Evolutionary conservation across 768 basidiomycete species (phyloP).

Genomic region (Russula sp.): DNA sequence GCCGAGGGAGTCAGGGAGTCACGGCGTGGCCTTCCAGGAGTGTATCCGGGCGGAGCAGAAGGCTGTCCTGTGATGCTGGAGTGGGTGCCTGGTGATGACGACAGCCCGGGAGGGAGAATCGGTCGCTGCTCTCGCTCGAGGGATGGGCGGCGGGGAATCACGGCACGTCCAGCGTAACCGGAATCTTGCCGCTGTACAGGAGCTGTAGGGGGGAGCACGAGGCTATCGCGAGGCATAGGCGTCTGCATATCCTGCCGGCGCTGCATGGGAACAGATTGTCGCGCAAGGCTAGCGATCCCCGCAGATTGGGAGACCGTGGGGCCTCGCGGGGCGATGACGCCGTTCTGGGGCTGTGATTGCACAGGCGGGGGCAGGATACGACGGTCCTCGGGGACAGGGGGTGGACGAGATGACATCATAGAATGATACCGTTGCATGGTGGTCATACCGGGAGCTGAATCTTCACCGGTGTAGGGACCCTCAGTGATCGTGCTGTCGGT

Average conservation of each 20-base stretch:
- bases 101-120: slow-evolving; percentile 17
- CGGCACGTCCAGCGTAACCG: slow-evolving; percentile 5
- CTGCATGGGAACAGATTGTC: slow-evolving; percentile 4
- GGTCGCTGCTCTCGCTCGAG: slow-evolving; percentile 33
- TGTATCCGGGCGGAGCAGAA: slow-evolving; percentile 1
- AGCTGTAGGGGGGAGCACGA: slow-evolving; percentile 8
- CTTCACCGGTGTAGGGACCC: slow-evolving; percentile 19
- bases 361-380: slow-evolving; percentile 16
- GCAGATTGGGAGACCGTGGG: slow-evolving; percentile 6
- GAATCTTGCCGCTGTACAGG: slow-evolving; percentile 15
- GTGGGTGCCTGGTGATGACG: slow-evolving; percentile 12
- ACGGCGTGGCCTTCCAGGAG: background rate
- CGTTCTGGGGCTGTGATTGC: slow-evolving; percentile 13
- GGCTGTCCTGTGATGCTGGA: slow-evolving; percentile 6
- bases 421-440: slow-evolving; percentile 15
- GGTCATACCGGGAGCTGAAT: background rate
- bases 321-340: slow-evolving; percentile 8
- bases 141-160: slow-evolving; percentile 6
- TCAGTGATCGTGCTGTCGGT: slow-evolving; percentile 24
- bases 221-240: slow-evolving; percentile 21
- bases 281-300: slow-evolving; percentile 6
- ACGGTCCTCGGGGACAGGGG: slow-evolving; percentile 18
- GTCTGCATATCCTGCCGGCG: slow-evolving; percentile 16
- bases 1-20: slow-evolving; percentile 2
- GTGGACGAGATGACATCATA: slow-evolving; percentile 21